Conservation (phyloP, 2,329 filamentous ascomycete species). For the Colletotrichum limetticola region DNA sequence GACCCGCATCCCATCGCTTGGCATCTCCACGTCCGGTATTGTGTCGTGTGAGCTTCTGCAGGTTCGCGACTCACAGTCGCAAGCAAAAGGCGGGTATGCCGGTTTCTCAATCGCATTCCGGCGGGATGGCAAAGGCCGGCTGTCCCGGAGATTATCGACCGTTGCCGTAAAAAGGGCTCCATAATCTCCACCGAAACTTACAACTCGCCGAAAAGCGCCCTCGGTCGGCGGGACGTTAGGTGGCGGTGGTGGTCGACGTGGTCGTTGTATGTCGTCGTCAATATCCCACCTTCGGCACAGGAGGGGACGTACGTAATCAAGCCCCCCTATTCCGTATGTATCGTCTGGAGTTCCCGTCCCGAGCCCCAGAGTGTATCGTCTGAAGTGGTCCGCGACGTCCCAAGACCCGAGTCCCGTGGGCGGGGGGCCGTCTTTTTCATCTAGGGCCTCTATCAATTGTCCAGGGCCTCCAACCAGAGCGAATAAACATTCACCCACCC, state of each 20-base stretch:
- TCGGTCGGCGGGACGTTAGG: not conserved
- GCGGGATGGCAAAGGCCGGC: not conserved
- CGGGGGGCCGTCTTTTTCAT: not conserved
- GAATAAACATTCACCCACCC: not conserved
- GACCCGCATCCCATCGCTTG: slow-evolving; percentile 1
- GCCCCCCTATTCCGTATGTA: not conserved
- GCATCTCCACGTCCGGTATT: not conserved
- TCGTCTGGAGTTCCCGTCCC: slow-evolving; percentile 17
- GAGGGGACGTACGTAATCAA: slow-evolving; percentile 6
- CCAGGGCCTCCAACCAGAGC: not conserved
- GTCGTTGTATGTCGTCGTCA: not conserved
- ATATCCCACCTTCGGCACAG: not conserved
- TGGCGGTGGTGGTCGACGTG: no score
- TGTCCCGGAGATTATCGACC: not conserved
- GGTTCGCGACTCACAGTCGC: no score
- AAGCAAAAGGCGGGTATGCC: not conserved
- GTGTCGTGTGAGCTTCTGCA: not conserved
- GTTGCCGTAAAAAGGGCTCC: slow-evolving; percentile 6
- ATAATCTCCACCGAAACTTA: not conserved
- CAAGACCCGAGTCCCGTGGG: slow-evolving; percentile 3
- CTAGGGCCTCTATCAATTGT: not conserved
- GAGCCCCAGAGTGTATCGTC: slow-evolving; percentile 23
- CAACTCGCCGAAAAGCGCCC: not conserved
- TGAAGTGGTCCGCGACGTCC: slow-evolving; percentile 29
- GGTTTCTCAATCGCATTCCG: not conserved